phyloP scores from a whole-genome alignment of 352 stramenopile species.

The Plasmopara muralis region DNA sequence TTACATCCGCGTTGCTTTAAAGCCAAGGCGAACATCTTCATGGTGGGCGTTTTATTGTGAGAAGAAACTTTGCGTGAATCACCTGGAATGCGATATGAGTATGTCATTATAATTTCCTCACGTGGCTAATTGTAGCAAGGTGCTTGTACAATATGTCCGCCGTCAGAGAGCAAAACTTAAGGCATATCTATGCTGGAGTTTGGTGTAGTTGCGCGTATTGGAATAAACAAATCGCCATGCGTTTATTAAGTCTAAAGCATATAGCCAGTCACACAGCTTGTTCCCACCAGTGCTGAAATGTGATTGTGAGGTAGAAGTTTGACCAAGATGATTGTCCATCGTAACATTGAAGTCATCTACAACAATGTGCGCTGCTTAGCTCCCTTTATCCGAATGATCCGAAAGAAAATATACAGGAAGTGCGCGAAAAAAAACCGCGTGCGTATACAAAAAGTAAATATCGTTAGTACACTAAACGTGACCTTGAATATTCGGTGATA shows the following conservation, averaged over 20 bases:
- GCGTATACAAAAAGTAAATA: slow-evolving; percentile 14
- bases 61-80: slow-evolving; percentile 6
- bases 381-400: background rate
- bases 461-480: background rate
- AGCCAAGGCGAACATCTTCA: slow-evolving; percentile 7
- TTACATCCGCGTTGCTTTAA: background rate
- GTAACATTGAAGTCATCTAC: slow-evolving; percentile 9
- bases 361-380: background rate
- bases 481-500: slow-evolving; percentile 13
- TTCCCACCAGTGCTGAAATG: background rate
- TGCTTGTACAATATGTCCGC: slow-evolving; percentile 9
- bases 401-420: slow-evolving; percentile 1
- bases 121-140: slow-evolving; percentile 2
- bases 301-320: background rate
- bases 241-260: slow-evolving; percentile 6
- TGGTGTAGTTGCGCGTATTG: slow-evolving; percentile 6
- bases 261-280: slow-evolving; percentile 9
- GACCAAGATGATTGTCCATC: slow-evolving; percentile 4
- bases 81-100: slow-evolving; percentile 8
- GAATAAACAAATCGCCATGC: slow-evolving; percentile 10
- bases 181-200: slow-evolving; percentile 1
- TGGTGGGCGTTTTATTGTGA: background rate
- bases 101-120: slow-evolving; percentile 10
- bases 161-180: slow-evolving; percentile 16
- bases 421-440: background rate